Evolutionary conservation across 371 early-diverging fungal genomes (phyloP).

Genomic region (Mortierella sp.): DNA sequence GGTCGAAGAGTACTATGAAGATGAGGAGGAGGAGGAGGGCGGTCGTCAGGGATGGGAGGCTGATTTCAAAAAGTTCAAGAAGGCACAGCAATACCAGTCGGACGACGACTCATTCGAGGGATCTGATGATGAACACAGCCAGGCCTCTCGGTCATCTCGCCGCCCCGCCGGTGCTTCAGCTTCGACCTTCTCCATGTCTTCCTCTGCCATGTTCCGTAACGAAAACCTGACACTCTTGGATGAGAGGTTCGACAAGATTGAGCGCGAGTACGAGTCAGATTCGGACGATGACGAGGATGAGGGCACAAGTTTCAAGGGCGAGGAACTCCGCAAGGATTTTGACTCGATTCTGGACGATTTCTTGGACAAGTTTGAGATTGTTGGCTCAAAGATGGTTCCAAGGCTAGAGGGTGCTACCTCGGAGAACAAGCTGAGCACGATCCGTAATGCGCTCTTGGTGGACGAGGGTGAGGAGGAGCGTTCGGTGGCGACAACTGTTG

Average conservation of each 20-base stretch:
- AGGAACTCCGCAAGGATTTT: slow-evolving; percentile 72
- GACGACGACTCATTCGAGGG: slow-evolving; percentile 60
- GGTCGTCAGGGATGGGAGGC: slow-evolving; percentile 67
- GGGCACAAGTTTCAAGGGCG: slow-evolving; percentile 58
- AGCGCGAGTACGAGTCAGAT: slow-evolving; percentile 78
- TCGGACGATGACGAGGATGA: slow-evolving; percentile 77
- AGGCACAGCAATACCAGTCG: slow-evolving; percentile 40
- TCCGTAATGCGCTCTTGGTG: slow-evolving; percentile 74
- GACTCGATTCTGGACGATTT: slow-evolving; percentile 91
- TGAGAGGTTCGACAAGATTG: slow-evolving; percentile 92
- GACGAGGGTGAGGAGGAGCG: slow-evolving; percentile 59
- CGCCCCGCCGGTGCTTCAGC: slow-evolving; percentile 49
- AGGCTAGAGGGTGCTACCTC: slow-evolving; percentile 75
- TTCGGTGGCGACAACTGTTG: slow-evolving; percentile 45
- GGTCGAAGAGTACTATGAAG: slow-evolving; percentile 62
- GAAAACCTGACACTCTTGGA: slow-evolving; percentile 88
- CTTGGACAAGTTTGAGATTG: slow-evolving; percentile 86
- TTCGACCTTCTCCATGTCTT: slow-evolving; percentile 83
- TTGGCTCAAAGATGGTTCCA: slow-evolving; percentile 78
- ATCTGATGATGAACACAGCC: slow-evolving; percentile 55
- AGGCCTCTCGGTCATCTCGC: slow-evolving; percentile 27
- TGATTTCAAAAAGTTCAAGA: slow-evolving; percentile 77
- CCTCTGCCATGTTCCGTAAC: slow-evolving; percentile 94
- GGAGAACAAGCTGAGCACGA: slow-evolving; percentile 75
- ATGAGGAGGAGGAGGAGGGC: slow-evolving; percentile 58